A percentile compares a stretch with the other conserved stretches of the same genome.
Evolutionary conservation across 2,329 filamentous ascomycete genomes (phyloP).

Genomic region (Epichloe brachyelytri): DNA sequence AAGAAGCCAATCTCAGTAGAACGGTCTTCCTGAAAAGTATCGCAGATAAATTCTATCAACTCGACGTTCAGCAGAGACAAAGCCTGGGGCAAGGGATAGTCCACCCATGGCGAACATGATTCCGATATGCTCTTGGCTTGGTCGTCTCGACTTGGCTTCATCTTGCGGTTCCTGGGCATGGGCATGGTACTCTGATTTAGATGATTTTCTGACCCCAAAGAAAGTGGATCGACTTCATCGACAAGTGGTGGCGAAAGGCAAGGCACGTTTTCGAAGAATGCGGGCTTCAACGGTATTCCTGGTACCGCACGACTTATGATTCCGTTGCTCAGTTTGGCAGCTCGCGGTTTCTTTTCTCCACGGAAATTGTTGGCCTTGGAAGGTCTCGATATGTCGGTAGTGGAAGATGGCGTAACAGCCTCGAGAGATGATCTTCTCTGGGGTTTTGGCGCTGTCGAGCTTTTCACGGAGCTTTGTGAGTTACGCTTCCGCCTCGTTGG

Average conservation of each 20-base stretch:
- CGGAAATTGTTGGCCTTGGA: constrained; percentile 18
- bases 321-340: constrained; percentile 16
- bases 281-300: constrained; percentile 22
- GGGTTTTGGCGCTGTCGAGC: constrained; percentile 15
- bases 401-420: constrained; percentile 12
- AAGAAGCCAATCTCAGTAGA: constrained; percentile 37
- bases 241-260: constrained; percentile 13
- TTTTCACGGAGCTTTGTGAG: constrained; percentile 11
- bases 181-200: neutral
- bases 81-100: constrained; percentile 39
- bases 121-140: constrained; percentile 16
- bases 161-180: neutral
- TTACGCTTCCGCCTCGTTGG: constrained; percentile 6
- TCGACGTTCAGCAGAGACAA: constrained; percentile 40
- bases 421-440: constrained; percentile 20
- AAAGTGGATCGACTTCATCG: constrained; percentile 9
- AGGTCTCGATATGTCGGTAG: constrained; percentile 18
- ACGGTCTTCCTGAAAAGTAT: constrained; percentile 43
- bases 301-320: constrained; percentile 18
- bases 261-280: constrained; percentile 26
- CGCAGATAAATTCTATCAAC: constrained; percentile 46
- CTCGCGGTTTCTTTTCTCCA: constrained; percentile 22
- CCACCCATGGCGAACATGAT: constrained; percentile 8
- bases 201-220: constrained; percentile 7
- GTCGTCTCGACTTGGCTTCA: constrained; percentile 7